Evolutionary conservation across 306 rosid genomes (phyloP), one percentile per base, ranked within the genome.

Genomic region (Rosa rugosa): DNA sequence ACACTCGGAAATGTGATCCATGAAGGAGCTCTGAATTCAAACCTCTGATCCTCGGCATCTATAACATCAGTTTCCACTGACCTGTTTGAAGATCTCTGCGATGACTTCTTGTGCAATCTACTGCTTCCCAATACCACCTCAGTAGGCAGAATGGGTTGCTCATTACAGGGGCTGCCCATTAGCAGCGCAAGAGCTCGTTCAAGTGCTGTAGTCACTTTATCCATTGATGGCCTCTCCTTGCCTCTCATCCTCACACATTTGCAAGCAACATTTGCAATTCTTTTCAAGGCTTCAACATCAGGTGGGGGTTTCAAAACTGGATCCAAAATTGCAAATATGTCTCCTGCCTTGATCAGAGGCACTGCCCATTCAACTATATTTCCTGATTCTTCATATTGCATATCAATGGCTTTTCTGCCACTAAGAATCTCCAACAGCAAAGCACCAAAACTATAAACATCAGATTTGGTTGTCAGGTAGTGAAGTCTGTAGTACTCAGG

Each of bases 1-100:
- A 95, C 97, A 71, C 99, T 95, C 0, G 99, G 98, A 62, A 92
- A 95, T 20, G 99, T 95, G 71, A 95, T 95, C 99, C 99, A 94
- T 3, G 97, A 91, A 0, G 97, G 99, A 76, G 99, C 97, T 78
- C 97, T 86, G 70, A 92, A 92, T 86, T 94, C 99, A 56, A 81
- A 77, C 81, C 97, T 86, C 53, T 90, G 97, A 64, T 94, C 97
- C 82, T 94, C 98, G 14, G 56, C 75, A 73, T 94, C 98, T 31
- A 84, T 90, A 45, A 86, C 90, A 64, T 94, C 97, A 4, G 92
- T 82, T 73, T 92, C 98, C 0, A 56, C 86, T 13, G 98, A 94
- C 60, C 91, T 85, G 82, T 87, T 91, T 6, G 96, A 95, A 13
- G 98, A 95, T 54, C 93, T 88, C 51, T 95, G 97, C 11, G 99